Percentiles rank a stretch among this genome's conserved stretches.
These are phyloP conservation scores for Haberlea rhodopensis DNA, from an alignment of 257 asterid species.

Conservation along the genomic window DNA sequence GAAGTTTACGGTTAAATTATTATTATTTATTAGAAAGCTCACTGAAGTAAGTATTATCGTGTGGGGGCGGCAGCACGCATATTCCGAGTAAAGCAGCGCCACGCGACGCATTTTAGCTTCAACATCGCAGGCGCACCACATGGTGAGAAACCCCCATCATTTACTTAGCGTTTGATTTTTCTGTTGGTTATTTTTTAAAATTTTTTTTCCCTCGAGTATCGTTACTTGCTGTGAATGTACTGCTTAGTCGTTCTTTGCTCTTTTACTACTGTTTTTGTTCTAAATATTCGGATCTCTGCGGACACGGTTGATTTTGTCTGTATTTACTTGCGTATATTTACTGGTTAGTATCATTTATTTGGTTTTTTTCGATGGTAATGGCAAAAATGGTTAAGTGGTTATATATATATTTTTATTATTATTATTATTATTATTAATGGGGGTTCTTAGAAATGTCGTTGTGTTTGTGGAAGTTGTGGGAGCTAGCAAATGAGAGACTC, in stretches of 20 bases:
- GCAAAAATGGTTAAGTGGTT: constrained; percentile 21
- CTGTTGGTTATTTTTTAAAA: background rate
- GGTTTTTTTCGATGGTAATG: background rate
- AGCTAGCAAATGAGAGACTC: constrained; percentile 5
- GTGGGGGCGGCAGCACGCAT: background rate
- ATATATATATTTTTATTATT: no score
- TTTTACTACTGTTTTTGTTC: background rate
- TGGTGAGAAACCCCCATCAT: constrained; percentile 35
- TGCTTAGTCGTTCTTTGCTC: background rate
- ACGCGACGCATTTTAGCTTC: constrained; percentile 7
- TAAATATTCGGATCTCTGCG: constrained; percentile 16
- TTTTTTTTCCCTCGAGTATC: background rate
- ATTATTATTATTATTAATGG: no score
- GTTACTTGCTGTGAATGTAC: background rate
- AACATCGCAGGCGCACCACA: constrained; percentile 33
- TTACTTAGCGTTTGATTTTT: background rate
- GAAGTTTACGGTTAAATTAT: no score
- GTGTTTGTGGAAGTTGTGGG: background rate
- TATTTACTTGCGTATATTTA: background rate
- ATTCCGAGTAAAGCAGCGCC: constrained; percentile 17
- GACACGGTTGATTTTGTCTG: background rate
- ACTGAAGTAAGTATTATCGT: no score
- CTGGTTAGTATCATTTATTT: background rate
- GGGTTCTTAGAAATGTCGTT: constrained; percentile 10
- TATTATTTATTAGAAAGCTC: no score